Conservation (phyloP, 805 yeast genomes). For the Spathaspora gorwiae region DNA sequence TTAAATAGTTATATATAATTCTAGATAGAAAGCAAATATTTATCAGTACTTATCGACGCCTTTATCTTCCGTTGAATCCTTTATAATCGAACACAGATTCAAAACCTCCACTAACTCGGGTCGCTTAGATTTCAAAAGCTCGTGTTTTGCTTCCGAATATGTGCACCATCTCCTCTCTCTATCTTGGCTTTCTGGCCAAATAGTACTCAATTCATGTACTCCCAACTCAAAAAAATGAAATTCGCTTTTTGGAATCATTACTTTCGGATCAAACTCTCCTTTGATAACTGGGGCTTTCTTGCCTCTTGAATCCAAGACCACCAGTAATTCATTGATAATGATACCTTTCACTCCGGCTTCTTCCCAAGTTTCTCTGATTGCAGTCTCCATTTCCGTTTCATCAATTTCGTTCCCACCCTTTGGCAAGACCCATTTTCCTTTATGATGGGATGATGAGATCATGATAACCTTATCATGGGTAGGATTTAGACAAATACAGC, state of each 20-base stretch:
- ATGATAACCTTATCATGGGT: conserved; percentile 62
- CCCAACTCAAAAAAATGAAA: conserved; percentile 82
- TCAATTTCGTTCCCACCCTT: conserved; percentile 94
- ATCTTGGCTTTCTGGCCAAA: conserved; percentile 70
- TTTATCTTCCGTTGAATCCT: conserved; percentile 19
- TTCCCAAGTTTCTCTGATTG: conserved; percentile 94
- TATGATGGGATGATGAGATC: conserved; percentile 69
- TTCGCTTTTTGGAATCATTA: conserved; percentile 69
- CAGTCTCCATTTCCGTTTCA: conserved; percentile 56
- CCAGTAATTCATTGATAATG: conserved; percentile 53
- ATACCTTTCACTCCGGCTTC: conserved; percentile 87
- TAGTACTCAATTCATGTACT: conserved; percentile 48
- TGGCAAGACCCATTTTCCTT: conserved; percentile 80
- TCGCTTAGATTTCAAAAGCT: conserved; percentile 51
- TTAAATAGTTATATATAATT: conserved; percentile 15
- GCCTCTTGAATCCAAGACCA: conserved; percentile 54
- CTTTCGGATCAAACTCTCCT: conserved; percentile 29
- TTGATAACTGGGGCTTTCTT: conserved; percentile 32
- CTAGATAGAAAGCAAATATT: background rate
- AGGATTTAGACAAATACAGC: conserved; percentile 70
- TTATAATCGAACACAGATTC: conserved; percentile 48
- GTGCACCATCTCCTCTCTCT: conserved; percentile 75
- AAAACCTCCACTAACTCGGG: conserved; percentile 67
- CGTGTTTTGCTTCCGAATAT: conserved; percentile 61
- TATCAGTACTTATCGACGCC: conserved; percentile 8